Evolutionary conservation across 495 filamentous ascomycete genomes (phyloP), one percentile per base, ranked within the genome.

Genomic region (Cercophora samala): DNA sequence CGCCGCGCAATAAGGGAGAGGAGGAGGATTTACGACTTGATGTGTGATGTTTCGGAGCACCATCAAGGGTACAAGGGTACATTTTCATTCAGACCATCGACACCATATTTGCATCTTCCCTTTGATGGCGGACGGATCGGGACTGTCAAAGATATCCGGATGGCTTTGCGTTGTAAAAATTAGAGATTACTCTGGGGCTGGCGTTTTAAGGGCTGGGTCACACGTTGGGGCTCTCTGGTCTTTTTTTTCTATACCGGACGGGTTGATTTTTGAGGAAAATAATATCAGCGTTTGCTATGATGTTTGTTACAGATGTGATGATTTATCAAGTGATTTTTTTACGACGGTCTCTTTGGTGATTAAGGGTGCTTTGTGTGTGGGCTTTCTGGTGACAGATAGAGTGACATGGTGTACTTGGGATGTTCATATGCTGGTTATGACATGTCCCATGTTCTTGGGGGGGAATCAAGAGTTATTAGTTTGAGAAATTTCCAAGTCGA

Each of bases 1-100:
- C 32, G 68, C 68, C 11, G 69, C 64, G 59, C 54, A 64, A 63
- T 66, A 59, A 63, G 23, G 22, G 51, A 24, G 29, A 23, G 13
- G 6, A 17, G 37, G 37, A 9, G 13, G 1, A 46, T 46, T 46
- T 46, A 17, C 37, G 37, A 46, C 37, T 46, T 13, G 37, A 46
- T 46, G 37, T 46, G 37, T 11, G 13, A 46, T 46, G 5, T 46
- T 46, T 46, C 13, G 3, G 29, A 8, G 37, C 37, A 46, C 2
- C 37, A 46, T 46, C 37, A 46, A 46, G 37, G 37, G 11, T 3
- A 46, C 6, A 46, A 46, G 13, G 37, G 37, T 46, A 46, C 37
- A 46, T 46, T 46, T n/a, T 46, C 37, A 46, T 46, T 46, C 37
- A 46, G 37, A 13, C 37, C 37, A 46, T 46, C 37, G 37, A 17